These are phyloP conservation scores for Fraxinus cuspidata DNA, from an alignment of 257 asterid genomes.

Conservation along the genomic window DNA sequence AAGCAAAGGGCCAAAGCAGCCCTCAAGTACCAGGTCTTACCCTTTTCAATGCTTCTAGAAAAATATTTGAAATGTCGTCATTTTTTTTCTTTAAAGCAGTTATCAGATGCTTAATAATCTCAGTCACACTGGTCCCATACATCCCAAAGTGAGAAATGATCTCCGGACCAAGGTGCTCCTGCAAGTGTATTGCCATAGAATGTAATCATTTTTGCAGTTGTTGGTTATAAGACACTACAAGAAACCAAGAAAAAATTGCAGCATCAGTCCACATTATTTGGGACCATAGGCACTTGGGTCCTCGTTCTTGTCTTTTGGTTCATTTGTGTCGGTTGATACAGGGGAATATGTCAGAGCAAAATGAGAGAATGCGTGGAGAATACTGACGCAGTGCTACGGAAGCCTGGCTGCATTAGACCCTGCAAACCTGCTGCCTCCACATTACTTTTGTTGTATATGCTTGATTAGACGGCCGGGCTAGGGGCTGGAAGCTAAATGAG, in stretches of 20 bases:
- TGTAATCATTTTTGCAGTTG: constrained; percentile 10
- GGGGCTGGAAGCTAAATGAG: neutral
- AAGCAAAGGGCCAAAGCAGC: constrained; percentile 18
- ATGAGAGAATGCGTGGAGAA: neutral
- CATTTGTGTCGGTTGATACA: neutral
- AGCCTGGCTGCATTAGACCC: neutral
- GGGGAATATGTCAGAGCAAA: neutral
- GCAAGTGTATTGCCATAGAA: constrained; percentile 30
- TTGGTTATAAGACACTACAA: constrained; percentile 19
- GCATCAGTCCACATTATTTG: neutral
- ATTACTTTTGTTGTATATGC: neutral
- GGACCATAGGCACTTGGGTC: neutral
- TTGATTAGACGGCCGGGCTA: neutral
- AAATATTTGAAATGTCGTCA: constrained; percentile 56
- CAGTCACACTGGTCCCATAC: constrained; percentile 67
- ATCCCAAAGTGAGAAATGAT: constrained; percentile 67
- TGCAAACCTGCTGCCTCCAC: neutral
- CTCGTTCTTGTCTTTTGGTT: neutral
- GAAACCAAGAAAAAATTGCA: neutral
- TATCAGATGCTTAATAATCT: constrained; percentile 83
- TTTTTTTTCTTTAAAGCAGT: constrained; percentile 67
- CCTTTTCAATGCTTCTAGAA: constrained; percentile 74
- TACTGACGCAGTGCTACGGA: neutral
- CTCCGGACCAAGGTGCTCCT: constrained; percentile 86
- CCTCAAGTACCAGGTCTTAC: constrained; percentile 37